phyloP scores from a whole-genome alignment of 305 asterid species.

The Fraxinus nigra region DNA sequence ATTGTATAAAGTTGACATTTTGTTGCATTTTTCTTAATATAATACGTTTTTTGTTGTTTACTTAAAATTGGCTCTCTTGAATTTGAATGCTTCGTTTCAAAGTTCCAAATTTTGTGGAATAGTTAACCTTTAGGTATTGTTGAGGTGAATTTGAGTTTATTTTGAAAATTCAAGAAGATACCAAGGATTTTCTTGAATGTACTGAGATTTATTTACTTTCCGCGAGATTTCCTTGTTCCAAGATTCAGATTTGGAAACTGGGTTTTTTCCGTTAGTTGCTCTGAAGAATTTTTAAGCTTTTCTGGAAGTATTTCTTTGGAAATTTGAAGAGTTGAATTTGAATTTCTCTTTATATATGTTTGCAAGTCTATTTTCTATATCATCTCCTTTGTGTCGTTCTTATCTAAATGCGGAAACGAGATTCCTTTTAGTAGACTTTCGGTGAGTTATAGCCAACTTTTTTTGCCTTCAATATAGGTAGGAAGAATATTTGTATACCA shows the following conservation, averaged over 20 bases:
- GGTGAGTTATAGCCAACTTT: slow-evolving; percentile 12
- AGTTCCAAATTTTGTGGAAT: slow-evolving; percentile 32
- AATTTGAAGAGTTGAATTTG: slow-evolving; percentile 20
- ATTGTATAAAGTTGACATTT: slow-evolving; percentile 32
- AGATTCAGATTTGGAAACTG: slow-evolving; percentile 25
- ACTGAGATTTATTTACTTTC: slow-evolving; percentile 19
- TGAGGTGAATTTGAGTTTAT: slow-evolving; percentile 23
- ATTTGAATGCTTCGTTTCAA: slow-evolving; percentile 38
- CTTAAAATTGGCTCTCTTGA: slow-evolving; percentile 42
- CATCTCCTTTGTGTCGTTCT: slow-evolving; percentile 28
- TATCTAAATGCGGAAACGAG: slow-evolving; percentile 21
- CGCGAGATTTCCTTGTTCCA: background rate
- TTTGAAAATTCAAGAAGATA: slow-evolving; percentile 22
- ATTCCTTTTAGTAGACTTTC: slow-evolving; percentile 10
- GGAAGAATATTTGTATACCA: slow-evolving; percentile 30
- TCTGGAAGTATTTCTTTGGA: slow-evolving; percentile 8
- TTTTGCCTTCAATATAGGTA: slow-evolving; percentile 34
- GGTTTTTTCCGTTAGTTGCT: background rate
- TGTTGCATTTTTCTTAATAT: slow-evolving; percentile 23
- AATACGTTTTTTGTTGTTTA: slow-evolving; percentile 19
- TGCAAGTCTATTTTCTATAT: slow-evolving; percentile 17
- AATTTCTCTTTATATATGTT: slow-evolving; percentile 22
- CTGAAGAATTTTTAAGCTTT: slow-evolving; percentile 15
- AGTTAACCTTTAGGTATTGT: slow-evolving; percentile 17
- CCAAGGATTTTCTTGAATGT: slow-evolving; percentile 8